Evolutionary conservation across 306 rosid species (phyloP).

Genomic region (Dalbergia cochinchinensis): DNA sequence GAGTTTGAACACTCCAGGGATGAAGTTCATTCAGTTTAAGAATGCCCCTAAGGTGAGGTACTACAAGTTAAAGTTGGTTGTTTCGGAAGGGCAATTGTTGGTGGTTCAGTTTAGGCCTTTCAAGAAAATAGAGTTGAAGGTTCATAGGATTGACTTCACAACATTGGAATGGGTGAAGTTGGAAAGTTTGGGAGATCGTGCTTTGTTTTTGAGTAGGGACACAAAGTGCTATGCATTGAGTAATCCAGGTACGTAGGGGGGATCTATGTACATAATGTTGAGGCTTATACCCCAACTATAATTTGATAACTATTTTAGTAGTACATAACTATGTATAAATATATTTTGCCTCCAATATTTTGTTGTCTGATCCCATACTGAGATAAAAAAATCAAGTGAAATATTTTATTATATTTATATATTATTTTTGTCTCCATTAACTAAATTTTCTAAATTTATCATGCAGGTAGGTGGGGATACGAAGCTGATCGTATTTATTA

Average conservation of each 20-base stretch:
- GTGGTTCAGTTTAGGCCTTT: constrained; percentile 24
- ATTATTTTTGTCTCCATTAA: no score
- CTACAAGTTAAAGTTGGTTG: neutral
- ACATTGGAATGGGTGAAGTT: constrained; percentile 14
- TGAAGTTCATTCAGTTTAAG: neutral
- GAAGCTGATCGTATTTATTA: constrained; percentile 10
- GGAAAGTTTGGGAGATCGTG: constrained; percentile 10
- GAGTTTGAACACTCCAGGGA: neutral
- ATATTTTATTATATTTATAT: no score
- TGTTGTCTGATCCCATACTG: no score
- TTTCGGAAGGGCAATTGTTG: constrained; percentile 8
- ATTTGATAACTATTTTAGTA: no score
- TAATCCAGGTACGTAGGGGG: neutral
- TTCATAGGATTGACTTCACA: constrained; percentile 23
- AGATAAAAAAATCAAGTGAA: no score
- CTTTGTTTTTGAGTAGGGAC: constrained; percentile 8
- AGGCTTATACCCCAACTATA: no score
- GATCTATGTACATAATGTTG: no score
- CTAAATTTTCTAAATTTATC: no score
- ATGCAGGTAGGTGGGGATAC: constrained; percentile 15
- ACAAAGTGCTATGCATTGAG: constrained; percentile 16
- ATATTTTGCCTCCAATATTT: no score
- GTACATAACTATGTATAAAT: no score
- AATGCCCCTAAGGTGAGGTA: neutral
- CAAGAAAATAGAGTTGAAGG: neutral